Base-by-base conservation (phyloP, 2,329 filamentous ascomycete species). In the Botrytis fragariae region DNA sequence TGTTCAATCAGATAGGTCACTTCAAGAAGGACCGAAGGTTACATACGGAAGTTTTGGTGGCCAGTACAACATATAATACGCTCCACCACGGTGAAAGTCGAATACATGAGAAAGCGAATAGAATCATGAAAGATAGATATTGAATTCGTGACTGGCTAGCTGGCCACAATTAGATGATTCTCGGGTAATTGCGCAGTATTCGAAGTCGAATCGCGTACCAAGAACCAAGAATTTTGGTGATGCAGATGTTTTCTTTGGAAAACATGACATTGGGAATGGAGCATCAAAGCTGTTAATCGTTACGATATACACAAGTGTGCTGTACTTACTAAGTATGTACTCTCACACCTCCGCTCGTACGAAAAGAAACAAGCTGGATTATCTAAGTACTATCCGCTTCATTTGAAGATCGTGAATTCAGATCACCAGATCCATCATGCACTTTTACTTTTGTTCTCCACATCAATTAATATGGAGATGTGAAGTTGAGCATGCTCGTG, bases 21-120 rank as follows among this genome's bases (percentile, higher is more conserved):
- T 59, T 73, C 65, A 61, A 76, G 74, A 75, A 76, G 76, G 74
- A 75, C 77, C 72, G 69, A 74, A 48, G 51, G 48, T 71, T 68
- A 57, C 48, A 44, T 57, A 42, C 69, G 51, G 35, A 67, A 72
- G 29, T 45, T 72, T 72, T 72, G 70, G 37, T 54, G 48, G 32
- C 29, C 68, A 70, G 45, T 59, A 45, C 70, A 54, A 68, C 39
- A 60, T 67, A 63, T 62, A 44, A 51, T 64, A 67, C 37, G 25
- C 51, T 72, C 70, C 51, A 67, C 39, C 39, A 60, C 39, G 48
- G 29, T 25, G 29, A 48, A 48, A 68, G 20, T n/a, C 37, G 64
- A 68, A 29, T 29, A 16, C 29, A 32, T 20, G 54, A 20, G 42
- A 68, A 32, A 42, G 32, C 51, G 63, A 72, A 61, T 60, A 32